phyloP scores from a whole-genome alignment of 805 yeast genomes.

The Cyberlindnera maritima region DNA sequence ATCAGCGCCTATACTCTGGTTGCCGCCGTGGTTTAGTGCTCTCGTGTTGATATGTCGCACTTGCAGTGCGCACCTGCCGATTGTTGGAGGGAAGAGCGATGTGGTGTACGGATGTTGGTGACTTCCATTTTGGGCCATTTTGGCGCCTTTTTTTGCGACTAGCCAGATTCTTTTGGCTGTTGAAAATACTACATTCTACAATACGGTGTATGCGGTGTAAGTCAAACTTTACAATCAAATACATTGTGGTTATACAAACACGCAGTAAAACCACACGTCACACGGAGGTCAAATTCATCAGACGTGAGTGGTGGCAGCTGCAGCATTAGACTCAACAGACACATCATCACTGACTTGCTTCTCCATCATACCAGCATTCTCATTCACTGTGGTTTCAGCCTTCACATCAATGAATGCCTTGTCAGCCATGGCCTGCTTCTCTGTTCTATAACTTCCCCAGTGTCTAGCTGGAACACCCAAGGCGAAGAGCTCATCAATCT shows the following conservation, averaged over 20 bases:
- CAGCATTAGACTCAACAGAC: neutral
- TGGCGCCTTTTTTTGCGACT: too few relatives aligned
- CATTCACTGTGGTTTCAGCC: slow-evolving; percentile 2
- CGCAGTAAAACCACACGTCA: too few relatives aligned
- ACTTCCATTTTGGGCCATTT: too few relatives aligned
- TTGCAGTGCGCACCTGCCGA: neutral
- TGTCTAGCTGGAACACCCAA: slow-evolving; percentile 29
- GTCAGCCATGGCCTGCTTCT: slow-evolving; percentile 6
- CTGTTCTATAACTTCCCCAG: slow-evolving; percentile 18
- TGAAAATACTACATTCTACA: too few relatives aligned
- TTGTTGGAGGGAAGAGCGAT: too few relatives aligned
- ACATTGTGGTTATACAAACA: too few relatives aligned
- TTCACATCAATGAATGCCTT: slow-evolving; percentile 8
- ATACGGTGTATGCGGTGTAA: too few relatives aligned
- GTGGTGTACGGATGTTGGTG: neutral
- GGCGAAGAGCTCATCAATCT: slow-evolving; percentile 50
- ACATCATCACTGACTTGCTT: neutral
- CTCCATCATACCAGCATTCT: slow-evolving; percentile 3
- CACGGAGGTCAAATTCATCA: too few relatives aligned
- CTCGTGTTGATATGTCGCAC: neutral
- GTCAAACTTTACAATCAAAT: too few relatives aligned
- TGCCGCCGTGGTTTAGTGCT: neutral
- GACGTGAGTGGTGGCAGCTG: neutral
- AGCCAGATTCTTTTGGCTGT: too few relatives aligned
- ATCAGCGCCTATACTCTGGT: too few relatives aligned